phyloP scores from a whole-genome alignment of 208 protist species.

The Leishmania guyanensis region DNA sequence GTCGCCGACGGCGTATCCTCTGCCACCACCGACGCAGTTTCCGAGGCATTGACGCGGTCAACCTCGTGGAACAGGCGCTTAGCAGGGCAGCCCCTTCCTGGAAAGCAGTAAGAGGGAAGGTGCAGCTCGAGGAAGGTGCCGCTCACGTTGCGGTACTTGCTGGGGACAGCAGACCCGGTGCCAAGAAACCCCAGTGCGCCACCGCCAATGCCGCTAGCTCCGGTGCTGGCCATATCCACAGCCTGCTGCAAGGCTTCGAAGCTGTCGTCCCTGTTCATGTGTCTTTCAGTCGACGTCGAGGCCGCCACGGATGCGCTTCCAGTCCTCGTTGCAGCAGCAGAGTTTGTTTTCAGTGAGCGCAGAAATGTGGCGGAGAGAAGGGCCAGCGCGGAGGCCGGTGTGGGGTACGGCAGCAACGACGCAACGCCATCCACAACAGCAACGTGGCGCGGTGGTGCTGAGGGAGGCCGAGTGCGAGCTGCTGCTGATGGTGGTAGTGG shows the following conservation, averaged over 20 bases:
- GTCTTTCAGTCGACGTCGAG: background rate
- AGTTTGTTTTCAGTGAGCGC: background rate
- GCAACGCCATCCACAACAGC: slow-evolving; percentile 11
- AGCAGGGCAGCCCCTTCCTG: background rate
- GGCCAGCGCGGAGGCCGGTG: slow-evolving; percentile 23
- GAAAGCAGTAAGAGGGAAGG: slow-evolving; percentile 42
- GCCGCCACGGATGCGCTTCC: background rate
- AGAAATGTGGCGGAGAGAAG: slow-evolving; percentile 43
- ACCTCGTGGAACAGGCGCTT: background rate
- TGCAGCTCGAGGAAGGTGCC: slow-evolving; percentile 68
- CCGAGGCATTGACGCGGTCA: background rate
- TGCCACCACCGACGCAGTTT: background rate
- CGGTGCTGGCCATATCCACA: background rate
- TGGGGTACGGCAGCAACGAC: slow-evolving; percentile 60
- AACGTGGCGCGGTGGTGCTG: slow-evolving; percentile 1
- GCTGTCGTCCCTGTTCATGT: background rate
- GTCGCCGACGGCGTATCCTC: background rate
- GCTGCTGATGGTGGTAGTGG: background rate
- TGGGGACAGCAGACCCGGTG: slow-evolving; percentile 86
- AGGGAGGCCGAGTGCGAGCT: background rate
- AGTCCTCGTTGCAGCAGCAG: background rate
- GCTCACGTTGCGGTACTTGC: slow-evolving; percentile 91
- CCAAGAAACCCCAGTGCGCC: slow-evolving; percentile 84
- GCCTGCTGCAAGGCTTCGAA: background rate
- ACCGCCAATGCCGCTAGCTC: slow-evolving; percentile 3